Evolutionary conservation across 202 grass and related monocot genomes (phyloP).

Genomic region (Dendrocalamus latiflorus): DNA sequence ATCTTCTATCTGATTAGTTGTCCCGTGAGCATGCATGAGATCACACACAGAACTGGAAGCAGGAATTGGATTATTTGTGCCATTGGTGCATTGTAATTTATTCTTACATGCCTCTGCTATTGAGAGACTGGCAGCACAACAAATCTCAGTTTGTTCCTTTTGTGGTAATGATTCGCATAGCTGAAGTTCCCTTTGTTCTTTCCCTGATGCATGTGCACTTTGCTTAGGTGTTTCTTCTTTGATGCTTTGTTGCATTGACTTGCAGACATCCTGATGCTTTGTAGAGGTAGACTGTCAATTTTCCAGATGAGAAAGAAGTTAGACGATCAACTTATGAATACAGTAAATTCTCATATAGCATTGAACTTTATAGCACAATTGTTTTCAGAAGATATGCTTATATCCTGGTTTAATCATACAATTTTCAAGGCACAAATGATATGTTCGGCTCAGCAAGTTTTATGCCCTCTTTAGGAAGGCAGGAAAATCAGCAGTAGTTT

Average conservation of each 20-base stretch:
- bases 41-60: conserved; percentile 17
- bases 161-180: not conserved
- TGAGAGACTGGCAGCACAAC: not conserved
- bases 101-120: not conserved
- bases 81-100: conserved; percentile 24
- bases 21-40: not conserved
- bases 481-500: not conserved
- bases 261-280: conserved; percentile 8
- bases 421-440: not conserved
- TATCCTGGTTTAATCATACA: not conserved
- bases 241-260: conserved; percentile 7
- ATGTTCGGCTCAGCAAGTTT: not conserved
- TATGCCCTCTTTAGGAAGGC: not conserved
- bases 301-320: not conserved
- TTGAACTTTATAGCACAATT: not conserved
- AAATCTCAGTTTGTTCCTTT: conserved; percentile 12
- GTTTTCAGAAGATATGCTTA: not conserved
- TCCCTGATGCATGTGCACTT: not conserved
- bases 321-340: not conserved
- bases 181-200: conserved; percentile 1
- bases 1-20: not conserved
- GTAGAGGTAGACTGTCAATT: conserved; percentile 28
- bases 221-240: conserved; percentile 25
- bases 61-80: not conserved
- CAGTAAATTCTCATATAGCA: not conserved